A percentile compares a stretch with the other conserved stretches of the same genome.
Conservation (phyloP, 306 rosid species). For the Morella rubra region DNA sequence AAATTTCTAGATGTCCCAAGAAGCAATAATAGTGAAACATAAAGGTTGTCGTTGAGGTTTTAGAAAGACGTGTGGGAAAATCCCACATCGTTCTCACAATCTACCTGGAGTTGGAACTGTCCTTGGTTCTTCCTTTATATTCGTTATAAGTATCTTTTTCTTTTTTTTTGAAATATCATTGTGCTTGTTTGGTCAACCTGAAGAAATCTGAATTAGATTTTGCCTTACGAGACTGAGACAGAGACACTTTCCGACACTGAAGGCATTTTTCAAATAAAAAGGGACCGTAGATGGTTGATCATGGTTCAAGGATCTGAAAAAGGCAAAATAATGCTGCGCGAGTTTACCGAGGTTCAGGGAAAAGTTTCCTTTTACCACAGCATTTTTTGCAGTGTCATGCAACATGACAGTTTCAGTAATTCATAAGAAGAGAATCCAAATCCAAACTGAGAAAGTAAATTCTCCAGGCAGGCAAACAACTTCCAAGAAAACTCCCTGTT, state of each 20-base stretch:
- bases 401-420: neutral
- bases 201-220: neutral
- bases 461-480: neutral
- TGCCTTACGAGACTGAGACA: neutral
- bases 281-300: neutral
- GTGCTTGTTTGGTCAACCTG: neutral
- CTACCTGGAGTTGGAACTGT: neutral
- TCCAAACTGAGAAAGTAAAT: neutral
- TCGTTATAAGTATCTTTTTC: neutral
- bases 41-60: neutral
- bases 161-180: too few relatives aligned
- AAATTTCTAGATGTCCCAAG: neutral
- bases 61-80: slow-evolving; percentile 7
- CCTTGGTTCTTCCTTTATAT: too few relatives aligned
- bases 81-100: slow-evolving; percentile 23
- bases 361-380: neutral
- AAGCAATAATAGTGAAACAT: slow-evolving; percentile 11
- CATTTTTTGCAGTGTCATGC: neutral
- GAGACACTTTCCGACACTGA: too few relatives aligned
- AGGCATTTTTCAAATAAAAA: neutral
- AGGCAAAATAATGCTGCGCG: neutral
- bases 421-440: neutral
- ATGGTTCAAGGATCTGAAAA: neutral
- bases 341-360: neutral
- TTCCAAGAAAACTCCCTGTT: neutral